phyloP scores from a whole-genome alignment of 345 rosid genomes.

The Boechera retrofracta region DNA sequence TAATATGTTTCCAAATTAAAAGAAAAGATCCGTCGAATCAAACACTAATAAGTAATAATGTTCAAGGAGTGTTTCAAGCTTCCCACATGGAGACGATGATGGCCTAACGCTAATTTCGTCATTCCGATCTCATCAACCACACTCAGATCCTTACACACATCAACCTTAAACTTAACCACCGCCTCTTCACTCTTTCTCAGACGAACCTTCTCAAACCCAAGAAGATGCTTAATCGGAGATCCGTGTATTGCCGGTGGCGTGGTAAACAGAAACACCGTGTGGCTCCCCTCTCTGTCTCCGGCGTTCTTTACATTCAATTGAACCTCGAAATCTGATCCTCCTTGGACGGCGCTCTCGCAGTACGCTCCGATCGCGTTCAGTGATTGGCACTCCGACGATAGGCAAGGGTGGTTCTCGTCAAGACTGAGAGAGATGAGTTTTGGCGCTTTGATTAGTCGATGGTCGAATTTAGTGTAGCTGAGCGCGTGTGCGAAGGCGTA shows the following conservation, averaged over 20 bases:
- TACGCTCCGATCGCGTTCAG: slow-evolving; percentile 50
- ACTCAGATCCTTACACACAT: slow-evolving; percentile 81
- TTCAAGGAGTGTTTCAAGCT: slow-evolving; percentile 61
- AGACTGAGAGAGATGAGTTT: slow-evolving; percentile 48
- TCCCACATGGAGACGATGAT: slow-evolving; percentile 78
- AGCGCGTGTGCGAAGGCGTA: slow-evolving; percentile 70
- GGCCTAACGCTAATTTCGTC: slow-evolving; percentile 65
- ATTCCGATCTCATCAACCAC: slow-evolving; percentile 71
- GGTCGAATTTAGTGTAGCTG: slow-evolving; percentile 57
- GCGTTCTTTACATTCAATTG: slow-evolving; percentile 58
- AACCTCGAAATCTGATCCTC: slow-evolving; percentile 49
- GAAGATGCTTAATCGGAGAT: slow-evolving; percentile 69
- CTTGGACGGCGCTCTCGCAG: slow-evolving; percentile 47
- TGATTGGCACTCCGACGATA: slow-evolving; percentile 61
- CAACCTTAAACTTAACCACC: slow-evolving; percentile 61
- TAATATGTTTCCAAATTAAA: not conserved
- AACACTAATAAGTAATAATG: slow-evolving; percentile 61
- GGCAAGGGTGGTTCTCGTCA: slow-evolving; percentile 59
- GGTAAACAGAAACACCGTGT: slow-evolving; percentile 74
- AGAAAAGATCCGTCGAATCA: slow-evolving; percentile 24
- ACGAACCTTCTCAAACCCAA: slow-evolving; percentile 73
- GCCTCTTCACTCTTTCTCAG: slow-evolving; percentile 45
- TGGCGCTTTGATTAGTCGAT: slow-evolving; percentile 58
- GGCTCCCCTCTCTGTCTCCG: slow-evolving; percentile 61
- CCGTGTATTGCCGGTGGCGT: slow-evolving; percentile 72